phyloP scores from a whole-genome alignment of 2,329 filamentous ascomycete genomes.

The Diaporthe longicolla region DNA sequence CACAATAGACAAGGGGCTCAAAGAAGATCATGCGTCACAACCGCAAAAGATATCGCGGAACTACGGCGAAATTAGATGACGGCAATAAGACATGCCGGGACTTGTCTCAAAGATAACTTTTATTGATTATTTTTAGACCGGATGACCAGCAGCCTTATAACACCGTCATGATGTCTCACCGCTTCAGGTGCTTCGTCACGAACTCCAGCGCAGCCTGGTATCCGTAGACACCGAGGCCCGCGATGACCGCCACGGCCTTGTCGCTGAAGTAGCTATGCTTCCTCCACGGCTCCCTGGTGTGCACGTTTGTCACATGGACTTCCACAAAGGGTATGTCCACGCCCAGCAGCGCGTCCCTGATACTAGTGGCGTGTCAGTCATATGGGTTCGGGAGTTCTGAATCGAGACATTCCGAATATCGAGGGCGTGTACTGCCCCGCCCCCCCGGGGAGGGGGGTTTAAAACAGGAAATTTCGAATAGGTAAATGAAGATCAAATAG shows the following conservation, averaged over 20 bases:
- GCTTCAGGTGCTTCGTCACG: slow-evolving; percentile 61
- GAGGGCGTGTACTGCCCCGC: neutral
- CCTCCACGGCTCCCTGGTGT: slow-evolving; percentile 77
- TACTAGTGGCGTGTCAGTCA: slow-evolving; percentile 44
- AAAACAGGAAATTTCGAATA: too few relatives aligned
- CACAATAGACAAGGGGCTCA: neutral
- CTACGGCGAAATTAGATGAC: neutral
- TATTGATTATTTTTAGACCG: too few relatives aligned
- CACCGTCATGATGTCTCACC: neutral
- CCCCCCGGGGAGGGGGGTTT: neutral
- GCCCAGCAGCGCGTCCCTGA: slow-evolving; percentile 80
- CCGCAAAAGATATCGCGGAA: neutral
- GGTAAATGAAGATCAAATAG: neutral
- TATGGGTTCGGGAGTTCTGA: neutral
- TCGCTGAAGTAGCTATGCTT: slow-evolving; percentile 81
- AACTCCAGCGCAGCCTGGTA: slow-evolving; percentile 74
- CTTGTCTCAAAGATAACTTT: neutral
- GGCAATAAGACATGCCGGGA: neutral
- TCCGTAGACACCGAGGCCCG: slow-evolving; percentile 75
- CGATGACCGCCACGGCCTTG: slow-evolving; percentile 81
- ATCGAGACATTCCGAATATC: neutral
- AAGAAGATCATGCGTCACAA: neutral
- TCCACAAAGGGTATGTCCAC: slow-evolving; percentile 82
- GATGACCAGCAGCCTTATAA: neutral
- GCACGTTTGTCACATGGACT: slow-evolving; percentile 82